phyloP scores from a whole-genome alignment of 441 rosid genomes.

The Corymbia calophylla region DNA sequence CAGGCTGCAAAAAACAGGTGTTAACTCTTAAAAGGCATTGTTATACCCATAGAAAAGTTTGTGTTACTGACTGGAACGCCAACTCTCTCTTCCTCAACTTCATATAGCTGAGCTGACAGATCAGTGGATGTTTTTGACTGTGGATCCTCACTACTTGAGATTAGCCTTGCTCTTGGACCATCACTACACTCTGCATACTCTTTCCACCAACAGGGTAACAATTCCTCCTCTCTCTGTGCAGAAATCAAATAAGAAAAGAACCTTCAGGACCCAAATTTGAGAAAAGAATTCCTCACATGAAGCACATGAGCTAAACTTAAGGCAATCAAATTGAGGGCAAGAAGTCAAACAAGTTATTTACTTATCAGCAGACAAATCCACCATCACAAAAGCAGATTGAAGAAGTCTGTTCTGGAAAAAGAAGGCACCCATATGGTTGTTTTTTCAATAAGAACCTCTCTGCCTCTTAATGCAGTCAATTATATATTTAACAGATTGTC shows the following conservation, averaged over 20 bases:
- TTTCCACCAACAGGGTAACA: slow-evolving; percentile 94
- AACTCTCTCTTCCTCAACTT: slow-evolving; percentile 83
- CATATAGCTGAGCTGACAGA: slow-evolving; percentile 34
- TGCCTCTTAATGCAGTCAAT: background rate
- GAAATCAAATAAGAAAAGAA: background rate
- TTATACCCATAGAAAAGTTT: background rate
- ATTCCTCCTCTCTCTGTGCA: slow-evolving; percentile 79
- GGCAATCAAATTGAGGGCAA: background rate
- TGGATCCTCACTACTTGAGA: slow-evolving; percentile 21
- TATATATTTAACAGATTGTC: background rate
- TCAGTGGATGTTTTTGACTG: slow-evolving; percentile 22
- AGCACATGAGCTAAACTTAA: background rate
- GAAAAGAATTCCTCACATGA: background rate
- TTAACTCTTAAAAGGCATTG: background rate
- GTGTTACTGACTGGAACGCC: slow-evolving; percentile 98
- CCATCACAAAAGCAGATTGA: background rate
- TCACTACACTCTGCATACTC: slow-evolving; percentile 96
- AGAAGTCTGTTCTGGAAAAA: background rate
- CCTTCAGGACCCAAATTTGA: background rate
- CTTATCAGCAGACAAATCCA: background rate
- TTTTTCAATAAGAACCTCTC: background rate
- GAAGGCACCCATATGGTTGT: background rate
- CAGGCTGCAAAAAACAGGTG: slow-evolving; percentile 38
- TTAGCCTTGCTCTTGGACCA: slow-evolving; percentile 53
- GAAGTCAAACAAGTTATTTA: background rate